A percentile compares a stretch with the other conserved stretches of the same genome.
These are phyloP conservation scores for Pecoramyces ruminantium DNA, from an alignment of 192 early-diverging fungal genomes.

Conservation along the genomic window DNA sequence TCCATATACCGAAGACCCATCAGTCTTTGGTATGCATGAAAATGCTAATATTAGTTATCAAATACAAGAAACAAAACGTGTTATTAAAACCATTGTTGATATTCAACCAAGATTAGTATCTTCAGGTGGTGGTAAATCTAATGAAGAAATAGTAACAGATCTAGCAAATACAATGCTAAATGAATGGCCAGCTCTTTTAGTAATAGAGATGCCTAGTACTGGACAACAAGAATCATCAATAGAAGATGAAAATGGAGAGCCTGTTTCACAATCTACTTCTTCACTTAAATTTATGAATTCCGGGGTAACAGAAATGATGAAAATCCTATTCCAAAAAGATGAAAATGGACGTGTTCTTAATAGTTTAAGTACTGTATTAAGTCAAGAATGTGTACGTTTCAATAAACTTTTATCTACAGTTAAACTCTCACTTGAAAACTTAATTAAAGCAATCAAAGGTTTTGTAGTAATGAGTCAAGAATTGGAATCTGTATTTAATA, in stretches of 20 bases:
- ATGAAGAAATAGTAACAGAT: constrained; percentile 28
- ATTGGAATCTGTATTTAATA: constrained; percentile 31
- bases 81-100: constrained; percentile 32
- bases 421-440: constrained; percentile 15
- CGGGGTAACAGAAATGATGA: constrained; percentile 4
- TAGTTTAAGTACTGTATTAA: constrained; percentile 30
- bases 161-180: constrained; percentile 26
- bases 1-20: constrained; percentile 40
- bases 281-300: not conserved
- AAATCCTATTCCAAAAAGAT: constrained; percentile 29
- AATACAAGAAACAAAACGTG: constrained; percentile 29
- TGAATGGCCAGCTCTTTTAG: constrained; percentile 19
- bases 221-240: not conserved
- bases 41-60: constrained; percentile 50
- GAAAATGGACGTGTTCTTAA: constrained; percentile 32
- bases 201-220: constrained; percentile 15
- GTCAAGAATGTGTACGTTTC: constrained; percentile 30
- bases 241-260: not conserved
- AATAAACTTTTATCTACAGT: constrained; percentile 29
- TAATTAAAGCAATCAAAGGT: constrained; percentile 41
- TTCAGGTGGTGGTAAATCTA: constrained; percentile 13
- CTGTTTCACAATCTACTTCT: not conserved
- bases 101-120: constrained; percentile 33
- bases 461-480: constrained; percentile 41
- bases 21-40: constrained; percentile 48